Evolutionary conservation across 257 asterid species (phyloP).

Genomic region (Forsythia viridissima): DNA sequence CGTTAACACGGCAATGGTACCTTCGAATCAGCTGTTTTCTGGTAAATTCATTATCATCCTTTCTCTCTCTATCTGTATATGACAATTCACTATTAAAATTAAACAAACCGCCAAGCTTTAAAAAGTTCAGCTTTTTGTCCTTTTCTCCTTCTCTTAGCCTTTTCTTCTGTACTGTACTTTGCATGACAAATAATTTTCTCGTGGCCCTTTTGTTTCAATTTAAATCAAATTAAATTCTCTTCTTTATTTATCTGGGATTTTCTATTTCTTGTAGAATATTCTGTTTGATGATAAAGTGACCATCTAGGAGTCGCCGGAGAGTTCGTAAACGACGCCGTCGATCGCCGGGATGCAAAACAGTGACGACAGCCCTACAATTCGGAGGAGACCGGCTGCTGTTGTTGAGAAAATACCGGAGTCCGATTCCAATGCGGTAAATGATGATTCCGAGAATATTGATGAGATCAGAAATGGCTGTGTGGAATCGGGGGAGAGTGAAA

Average conservation of each 20-base stretch:
- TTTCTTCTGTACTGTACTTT: not conserved
- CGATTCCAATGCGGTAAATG: constrained; percentile 34
- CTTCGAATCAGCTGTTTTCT: too few relatives aligned
- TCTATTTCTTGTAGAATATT: not conserved
- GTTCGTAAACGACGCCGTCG: constrained; percentile 33
- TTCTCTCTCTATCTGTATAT: too few relatives aligned
- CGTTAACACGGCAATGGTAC: too few relatives aligned
- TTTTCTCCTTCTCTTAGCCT: not conserved
- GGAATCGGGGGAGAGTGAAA: constrained; percentile 28
- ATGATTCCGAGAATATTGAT: constrained; percentile 21
- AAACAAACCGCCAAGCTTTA: not conserved
- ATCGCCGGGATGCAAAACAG: constrained; percentile 24
- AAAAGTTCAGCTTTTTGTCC: not conserved
- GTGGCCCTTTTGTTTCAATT: not conserved
- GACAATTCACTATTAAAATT: too few relatives aligned
- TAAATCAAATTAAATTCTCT: not conserved
- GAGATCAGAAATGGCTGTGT: constrained; percentile 26
- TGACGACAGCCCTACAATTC: constrained; percentile 30
- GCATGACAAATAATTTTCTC: not conserved
- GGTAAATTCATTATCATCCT: not conserved
- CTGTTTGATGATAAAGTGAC: constrained; percentile 34
- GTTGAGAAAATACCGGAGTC: constrained; percentile 28
- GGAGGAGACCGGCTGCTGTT: constrained; percentile 44
- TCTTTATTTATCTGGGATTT: not conserved
- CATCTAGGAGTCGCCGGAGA: constrained; percentile 58